These are phyloP conservation scores for Nematocida minor DNA, from an alignment of 371 early-diverging fungal species.

Conservation along the genomic window DNA sequence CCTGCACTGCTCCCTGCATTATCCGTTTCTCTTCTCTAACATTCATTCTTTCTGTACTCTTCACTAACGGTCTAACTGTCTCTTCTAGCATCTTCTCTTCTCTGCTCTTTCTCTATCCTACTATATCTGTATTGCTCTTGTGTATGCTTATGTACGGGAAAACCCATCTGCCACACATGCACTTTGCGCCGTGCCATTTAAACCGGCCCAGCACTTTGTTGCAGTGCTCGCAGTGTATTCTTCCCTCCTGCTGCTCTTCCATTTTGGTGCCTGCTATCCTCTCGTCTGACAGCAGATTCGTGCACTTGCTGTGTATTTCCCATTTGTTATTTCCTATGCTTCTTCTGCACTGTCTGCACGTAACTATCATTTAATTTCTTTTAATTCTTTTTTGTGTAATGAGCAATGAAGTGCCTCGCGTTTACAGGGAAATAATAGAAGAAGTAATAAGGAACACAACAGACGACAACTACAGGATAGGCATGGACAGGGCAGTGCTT, in stretches of 20 bases:
- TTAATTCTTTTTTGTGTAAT: slow-evolving; percentile 44
- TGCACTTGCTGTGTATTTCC: neutral
- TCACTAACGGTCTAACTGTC: too few relatives aligned
- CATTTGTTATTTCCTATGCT: neutral
- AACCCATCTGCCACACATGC: slow-evolving; percentile 26
- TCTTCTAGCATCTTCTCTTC: too few relatives aligned
- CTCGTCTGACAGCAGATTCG: neutral
- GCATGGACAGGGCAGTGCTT: slow-evolving; percentile 43
- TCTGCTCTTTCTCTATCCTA: too few relatives aligned
- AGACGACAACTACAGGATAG: slow-evolving; percentile 36
- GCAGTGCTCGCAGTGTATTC: slow-evolving; percentile 11
- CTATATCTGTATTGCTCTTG: neutral
- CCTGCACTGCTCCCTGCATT: too few relatives aligned
- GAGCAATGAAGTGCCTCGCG: slow-evolving; percentile 57
- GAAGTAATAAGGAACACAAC: slow-evolving; percentile 57
- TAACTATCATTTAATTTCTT: slow-evolving; percentile 32
- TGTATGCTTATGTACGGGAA: slow-evolving; percentile 39
- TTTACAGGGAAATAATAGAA: slow-evolving; percentile 62
- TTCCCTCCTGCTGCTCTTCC: neutral
- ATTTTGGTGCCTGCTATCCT: neutral
- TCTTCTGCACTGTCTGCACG: slow-evolving; percentile 35
- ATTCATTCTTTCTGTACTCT: too few relatives aligned
- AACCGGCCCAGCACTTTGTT: slow-evolving; percentile 8
- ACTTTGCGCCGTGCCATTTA: slow-evolving; percentile 37
- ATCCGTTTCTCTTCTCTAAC: too few relatives aligned